Evolutionary conservation across 2,329 filamentous ascomycete species (phyloP), one percentile per base, ranked within the genome.

Genomic region (Fusarium sp.): DNA sequence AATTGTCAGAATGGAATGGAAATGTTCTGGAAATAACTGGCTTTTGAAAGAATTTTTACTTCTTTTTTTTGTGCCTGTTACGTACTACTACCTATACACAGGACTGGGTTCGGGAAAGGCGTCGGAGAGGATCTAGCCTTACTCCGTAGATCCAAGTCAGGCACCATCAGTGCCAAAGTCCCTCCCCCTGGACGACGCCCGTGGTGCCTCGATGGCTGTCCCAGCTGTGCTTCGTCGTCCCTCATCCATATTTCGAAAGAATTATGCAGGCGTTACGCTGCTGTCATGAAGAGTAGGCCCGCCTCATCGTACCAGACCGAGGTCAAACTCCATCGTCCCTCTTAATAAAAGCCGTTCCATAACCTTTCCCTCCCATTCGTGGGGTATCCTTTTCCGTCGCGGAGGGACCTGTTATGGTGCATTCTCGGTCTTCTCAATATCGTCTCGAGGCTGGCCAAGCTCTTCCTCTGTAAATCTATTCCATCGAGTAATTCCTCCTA

Each of bases 81-180:
- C 51, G 68, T 71, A 78, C 77, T 81, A 75, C 78, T 82, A 80
- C 75, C 77, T 78, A 80, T 78, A 78, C 76, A 78, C 72, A 79
- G 75, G 73, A 73, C 62, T 64, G 67, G 71, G 64, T 60, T 61
- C 50, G 66, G 70, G 75, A 71, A 75, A 68, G 65, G 62, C 51
- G 68, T 58, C 63, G 34, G 53, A 65, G 56, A 54, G 63, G 61
- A 52, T 59, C 61, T 66, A 65, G 65, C 65, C 68, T 66, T 58
- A 58, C 71, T 68, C 69, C 66, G 58, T 68, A 53, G 55, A 70
- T 74, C 66, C 65, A 72, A 72, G 55, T 62, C 59, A 63, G 68
- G 56, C 66, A 74, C 54, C 47, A 66, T 65, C 48, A 64, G 62
- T 62, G 72, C 70, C 70, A 62, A 61, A 71, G 62, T 67, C 65